Evolutionary conservation across 495 filamentous ascomycete genomes (phyloP).

Genomic region (Xylaria sp.): DNA sequence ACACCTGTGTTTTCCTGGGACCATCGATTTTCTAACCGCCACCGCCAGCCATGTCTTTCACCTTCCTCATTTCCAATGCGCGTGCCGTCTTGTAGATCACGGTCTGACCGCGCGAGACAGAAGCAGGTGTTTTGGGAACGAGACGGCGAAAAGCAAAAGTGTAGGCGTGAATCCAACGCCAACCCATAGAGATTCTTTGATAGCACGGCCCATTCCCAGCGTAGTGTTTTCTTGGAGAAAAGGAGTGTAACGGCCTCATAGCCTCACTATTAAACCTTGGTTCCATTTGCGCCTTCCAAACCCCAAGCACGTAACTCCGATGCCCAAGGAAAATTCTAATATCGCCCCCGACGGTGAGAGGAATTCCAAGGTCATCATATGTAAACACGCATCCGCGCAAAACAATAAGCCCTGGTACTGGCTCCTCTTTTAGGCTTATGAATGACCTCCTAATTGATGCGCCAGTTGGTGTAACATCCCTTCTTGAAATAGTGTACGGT

Average conservation of each 20-base stretch:
- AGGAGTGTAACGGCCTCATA: constrained; percentile 39
- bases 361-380: constrained; percentile 11
- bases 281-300: constrained; percentile 38
- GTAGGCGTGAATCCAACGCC: constrained; percentile 43
- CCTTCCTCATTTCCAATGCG: constrained; percentile 24
- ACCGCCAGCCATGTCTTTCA: constrained; percentile 6
- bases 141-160: constrained; percentile 22
- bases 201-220: constrained; percentile 33
- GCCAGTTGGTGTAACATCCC: not conserved
- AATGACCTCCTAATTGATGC: not conserved
- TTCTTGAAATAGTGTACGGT: not conserved
- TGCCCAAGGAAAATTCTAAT: constrained; percentile 30
- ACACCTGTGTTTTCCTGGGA: constrained; percentile 59
- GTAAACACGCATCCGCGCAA: constrained; percentile 5
- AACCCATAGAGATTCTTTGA: constrained; percentile 32
- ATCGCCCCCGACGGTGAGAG: constrained; percentile 20
- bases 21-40: constrained; percentile 40
- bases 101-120: constrained; percentile 11
- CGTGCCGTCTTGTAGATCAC: constrained; percentile 13
- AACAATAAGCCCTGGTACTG: not conserved
- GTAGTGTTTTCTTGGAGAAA: constrained; percentile 32
- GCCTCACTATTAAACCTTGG: constrained; percentile 40
- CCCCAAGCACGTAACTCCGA: constrained; percentile 34
- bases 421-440: not conserved
- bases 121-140: constrained; percentile 16